Evolutionary conservation across 2,329 filamentous ascomycete species (phyloP), one percentile per base, ranked within the genome.

Genomic region (Fusarium sp.): DNA sequence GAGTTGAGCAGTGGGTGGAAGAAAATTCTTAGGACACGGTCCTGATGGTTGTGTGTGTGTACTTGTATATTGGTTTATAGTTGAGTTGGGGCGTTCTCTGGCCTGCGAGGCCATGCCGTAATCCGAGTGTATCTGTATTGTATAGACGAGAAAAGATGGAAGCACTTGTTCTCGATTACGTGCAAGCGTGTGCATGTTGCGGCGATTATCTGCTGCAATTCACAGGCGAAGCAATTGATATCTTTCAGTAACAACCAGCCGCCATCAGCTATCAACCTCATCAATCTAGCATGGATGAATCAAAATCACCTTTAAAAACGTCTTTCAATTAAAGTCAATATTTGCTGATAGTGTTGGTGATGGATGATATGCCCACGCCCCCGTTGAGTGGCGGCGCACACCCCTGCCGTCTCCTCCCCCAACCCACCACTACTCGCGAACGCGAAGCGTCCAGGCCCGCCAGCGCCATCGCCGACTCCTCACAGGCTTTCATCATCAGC

Each of bases 1-100:
- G 86, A 69, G 79, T 91, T 39, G 89, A 90, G 79, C 82, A 88
- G 68, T 91, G 88, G 88, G 81, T 88, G 13, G 89, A 90, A 64
- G 83, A 85, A 52, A 88, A 87, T 43, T 74, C 68, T 14, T 79
- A 57, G 58, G 58, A 59, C n/a, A 66, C 39, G 59, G 61, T 45
- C 22, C 54, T 37, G 33, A 22, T 58, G 41, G 41, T 52, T 35
- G 35, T 62, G 50, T 52, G 43, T 52, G 20, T 39, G 24, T 67
- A 57, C 59, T 70, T 22, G 54, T 67, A 54, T 54, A 24, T 50
- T 16, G 29, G 5, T n/a, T 43, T 10, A 57, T 43, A 48, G 52
- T 29, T 61, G 43, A 48, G 24, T 29, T 54, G n/a, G 11, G 73
- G 67, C 69, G 69, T 75, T 71, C 13, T 57, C 14, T 62, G 50